A percentile compares a stretch with the other conserved stretches of the same genome.
Evolutionary conservation across 202 grass and related monocot genomes (phyloP).

Genomic region (Panicum hallii): DNA sequence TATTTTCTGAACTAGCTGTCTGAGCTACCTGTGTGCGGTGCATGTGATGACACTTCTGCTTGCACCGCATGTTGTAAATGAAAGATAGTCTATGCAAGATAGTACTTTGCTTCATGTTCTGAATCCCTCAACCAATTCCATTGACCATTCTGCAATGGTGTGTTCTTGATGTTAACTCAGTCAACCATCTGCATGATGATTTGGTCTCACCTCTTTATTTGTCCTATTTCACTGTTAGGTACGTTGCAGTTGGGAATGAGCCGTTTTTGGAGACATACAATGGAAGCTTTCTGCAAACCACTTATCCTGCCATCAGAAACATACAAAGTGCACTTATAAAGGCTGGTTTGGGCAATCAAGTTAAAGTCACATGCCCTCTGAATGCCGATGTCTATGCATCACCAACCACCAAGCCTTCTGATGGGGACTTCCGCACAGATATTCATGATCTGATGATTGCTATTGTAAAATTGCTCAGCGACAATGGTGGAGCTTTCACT

Average conservation of each 20-base stretch:
- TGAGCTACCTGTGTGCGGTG: conserved; percentile 16
- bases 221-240: conserved; percentile 55
- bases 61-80: background rate
- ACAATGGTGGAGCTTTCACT: conserved; percentile 76
- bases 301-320: conserved; percentile 87
- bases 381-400: conserved; percentile 93
- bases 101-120: conserved; percentile 23
- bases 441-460: conserved; percentile 86
- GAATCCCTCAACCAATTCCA: background rate
- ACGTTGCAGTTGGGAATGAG: conserved; percentile 96
- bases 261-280: conserved; percentile 98
- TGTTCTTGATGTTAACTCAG: conserved; percentile 6
- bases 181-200: conserved; percentile 21
- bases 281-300: conserved; percentile 90
- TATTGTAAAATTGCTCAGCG: conserved; percentile 90
- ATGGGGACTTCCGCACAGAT: conserved; percentile 89
- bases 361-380: conserved; percentile 83
- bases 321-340: conserved; percentile 86
- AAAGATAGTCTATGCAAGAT: background rate
- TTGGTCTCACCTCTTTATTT: conserved; percentile 20
- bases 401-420: conserved; percentile 65
- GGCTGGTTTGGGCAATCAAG: conserved; percentile 72
- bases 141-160: background rate
- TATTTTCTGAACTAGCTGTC: conserved; percentile 9
- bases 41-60: background rate